These are phyloP conservation scores for Aureobasidium melanogenum DNA, from an alignment of 2,329 filamentous ascomycete genomes.

Conservation along the genomic window DNA sequence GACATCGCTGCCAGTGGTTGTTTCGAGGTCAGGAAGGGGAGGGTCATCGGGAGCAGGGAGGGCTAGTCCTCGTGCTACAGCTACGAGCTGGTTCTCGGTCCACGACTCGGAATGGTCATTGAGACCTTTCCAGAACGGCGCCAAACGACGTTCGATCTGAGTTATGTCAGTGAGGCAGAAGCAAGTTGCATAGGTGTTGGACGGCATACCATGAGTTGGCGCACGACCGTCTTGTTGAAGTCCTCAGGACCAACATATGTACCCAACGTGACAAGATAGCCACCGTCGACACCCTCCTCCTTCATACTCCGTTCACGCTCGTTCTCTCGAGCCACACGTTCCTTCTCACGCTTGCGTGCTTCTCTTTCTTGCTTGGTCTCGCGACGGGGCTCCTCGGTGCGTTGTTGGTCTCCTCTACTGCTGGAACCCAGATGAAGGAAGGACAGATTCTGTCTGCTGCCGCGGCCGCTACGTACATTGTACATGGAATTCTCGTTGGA, in stretches of 20 bases:
- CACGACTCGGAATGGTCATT: conserved; percentile 82
- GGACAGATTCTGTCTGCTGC: conserved; percentile 49
- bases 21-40: conserved; percentile 54
- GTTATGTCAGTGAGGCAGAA: neutral
- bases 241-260: conserved; percentile 90
- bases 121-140: conserved; percentile 91
- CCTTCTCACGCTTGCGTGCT: conserved; percentile 73
- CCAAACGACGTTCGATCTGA: conserved; percentile 84
- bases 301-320: conserved; percentile 84
- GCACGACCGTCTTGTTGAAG: conserved; percentile 79
- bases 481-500: conserved; percentile 31
- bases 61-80: conserved; percentile 73
- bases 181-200: neutral
- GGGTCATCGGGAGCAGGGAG: conserved; percentile 79
- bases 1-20: conserved; percentile 52
- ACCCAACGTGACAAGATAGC: conserved; percentile 87
- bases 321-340: conserved; percentile 63
- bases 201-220: conserved; percentile 71
- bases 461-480: conserved; percentile 33
- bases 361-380: conserved; percentile 91
- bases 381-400: conserved; percentile 51
- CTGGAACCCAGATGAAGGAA: conserved; percentile 46
- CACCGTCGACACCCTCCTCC: conserved; percentile 90
- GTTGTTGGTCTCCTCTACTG: conserved; percentile 20
- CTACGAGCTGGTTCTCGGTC: conserved; percentile 93